phyloP scores from a whole-genome alignment of 495 filamentous ascomycete genomes.

The Amphirosellinia nigrospora region DNA sequence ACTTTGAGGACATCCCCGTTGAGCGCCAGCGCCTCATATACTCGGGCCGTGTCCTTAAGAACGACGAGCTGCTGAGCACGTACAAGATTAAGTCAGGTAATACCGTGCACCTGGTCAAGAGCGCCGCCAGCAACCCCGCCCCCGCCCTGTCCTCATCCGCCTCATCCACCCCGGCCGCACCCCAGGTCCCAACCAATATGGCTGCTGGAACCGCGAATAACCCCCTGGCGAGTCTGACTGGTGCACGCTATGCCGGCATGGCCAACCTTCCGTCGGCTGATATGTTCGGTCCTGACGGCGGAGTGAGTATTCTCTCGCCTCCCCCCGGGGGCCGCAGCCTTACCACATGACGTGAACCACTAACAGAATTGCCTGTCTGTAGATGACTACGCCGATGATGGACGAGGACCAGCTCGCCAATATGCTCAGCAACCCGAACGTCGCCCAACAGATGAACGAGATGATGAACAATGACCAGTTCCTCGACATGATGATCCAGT shows the following conservation, averaged over 20 bases:
- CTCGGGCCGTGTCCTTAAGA: constrained; percentile 94
- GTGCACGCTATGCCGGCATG: constrained; percentile 92
- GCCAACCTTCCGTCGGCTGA: constrained; percentile 85
- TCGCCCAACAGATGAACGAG: constrained; percentile 86
- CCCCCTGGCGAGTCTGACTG: constrained; percentile 87
- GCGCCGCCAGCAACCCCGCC: constrained; percentile 86
- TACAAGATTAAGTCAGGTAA: constrained; percentile 98
- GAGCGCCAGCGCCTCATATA: constrained; percentile 96
- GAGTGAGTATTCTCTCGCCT: constrained; percentile 68
- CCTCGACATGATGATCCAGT: constrained; percentile 88
- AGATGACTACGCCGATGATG: constrained; percentile 89
- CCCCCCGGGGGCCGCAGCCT: neutral
- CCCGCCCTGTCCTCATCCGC: constrained; percentile 59
- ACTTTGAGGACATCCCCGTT: constrained; percentile 82
- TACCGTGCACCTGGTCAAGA: constrained; percentile 95
- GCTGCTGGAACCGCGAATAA: constrained; percentile 92
- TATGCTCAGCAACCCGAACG: constrained; percentile 86
- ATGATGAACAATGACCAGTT: constrained; percentile 91
- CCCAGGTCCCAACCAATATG: constrained; percentile 83
- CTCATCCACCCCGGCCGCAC: constrained; percentile 56
- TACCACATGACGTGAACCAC: constrained; percentile 32
- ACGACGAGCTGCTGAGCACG: constrained; percentile 78
- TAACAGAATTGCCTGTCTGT: constrained; percentile 31
- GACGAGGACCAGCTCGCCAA: constrained; percentile 77
- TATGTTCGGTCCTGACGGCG: constrained; percentile 95